Conservation (phyloP, 2,329 filamentous ascomycete species). For the Pseudogymnoascus sp. region DNA sequence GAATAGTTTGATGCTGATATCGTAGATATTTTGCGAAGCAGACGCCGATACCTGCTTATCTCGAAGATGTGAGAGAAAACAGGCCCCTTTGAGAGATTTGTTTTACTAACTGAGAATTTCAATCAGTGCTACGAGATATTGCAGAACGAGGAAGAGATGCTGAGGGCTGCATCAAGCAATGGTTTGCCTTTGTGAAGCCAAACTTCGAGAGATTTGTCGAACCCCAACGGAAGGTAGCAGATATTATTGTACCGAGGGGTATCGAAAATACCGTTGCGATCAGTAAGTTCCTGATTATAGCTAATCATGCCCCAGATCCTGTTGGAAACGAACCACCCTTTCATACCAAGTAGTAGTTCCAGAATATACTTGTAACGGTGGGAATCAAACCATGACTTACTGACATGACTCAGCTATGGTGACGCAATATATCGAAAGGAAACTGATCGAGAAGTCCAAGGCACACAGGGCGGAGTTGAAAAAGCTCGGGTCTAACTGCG, state of each 20-base stretch:
- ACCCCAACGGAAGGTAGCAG: conserved; percentile 80
- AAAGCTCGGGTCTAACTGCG: conserved; percentile 65
- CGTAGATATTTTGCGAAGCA: conserved; percentile 86
- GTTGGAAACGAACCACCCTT: neutral
- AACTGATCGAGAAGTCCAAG: conserved; percentile 76
- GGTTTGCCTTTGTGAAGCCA: conserved; percentile 93
- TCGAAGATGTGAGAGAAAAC: conserved; percentile 59
- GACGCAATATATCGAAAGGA: conserved; percentile 84
- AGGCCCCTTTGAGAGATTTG: neutral
- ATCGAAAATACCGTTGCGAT: conserved; percentile 95
- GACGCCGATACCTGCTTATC: conserved; percentile 92
- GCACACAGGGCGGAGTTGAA: conserved; percentile 74
- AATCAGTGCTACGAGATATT: conserved; percentile 68
- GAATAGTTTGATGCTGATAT: conserved; percentile 11
- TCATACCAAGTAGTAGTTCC: neutral
- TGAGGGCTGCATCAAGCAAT: conserved; percentile 95
- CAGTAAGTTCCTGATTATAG: conserved; percentile 39
- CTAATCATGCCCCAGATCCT: neutral
- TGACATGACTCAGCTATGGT: conserved; percentile 63
- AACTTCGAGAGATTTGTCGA: conserved; percentile 94
- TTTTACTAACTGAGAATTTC: neutral
- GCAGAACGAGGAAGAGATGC: conserved; percentile 84
- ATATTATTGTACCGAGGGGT: conserved; percentile 90
- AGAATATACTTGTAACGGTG: neutral
- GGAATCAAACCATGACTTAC: conserved; percentile 3